Conservation (phyloP, 139 green algal species). For the Tetradesmus obliquus region DNA sequence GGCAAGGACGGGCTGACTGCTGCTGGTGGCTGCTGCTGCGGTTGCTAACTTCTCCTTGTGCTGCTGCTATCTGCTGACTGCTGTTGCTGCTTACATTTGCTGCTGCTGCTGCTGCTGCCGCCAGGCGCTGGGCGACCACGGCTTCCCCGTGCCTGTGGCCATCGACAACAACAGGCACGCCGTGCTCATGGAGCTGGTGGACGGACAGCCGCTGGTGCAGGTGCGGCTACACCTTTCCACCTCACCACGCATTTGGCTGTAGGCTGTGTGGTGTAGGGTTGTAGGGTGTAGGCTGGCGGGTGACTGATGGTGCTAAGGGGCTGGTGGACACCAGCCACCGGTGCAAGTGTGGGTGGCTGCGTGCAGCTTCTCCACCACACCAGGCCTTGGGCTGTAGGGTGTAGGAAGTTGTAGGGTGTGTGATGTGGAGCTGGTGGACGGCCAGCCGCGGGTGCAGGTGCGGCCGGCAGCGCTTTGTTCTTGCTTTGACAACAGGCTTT, state of each 20-base stretch:
- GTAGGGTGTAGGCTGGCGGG: not conserved
- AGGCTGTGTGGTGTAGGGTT: not conserved
- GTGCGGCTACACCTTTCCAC: constrained; percentile 32
- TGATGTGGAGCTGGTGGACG: constrained; percentile 87
- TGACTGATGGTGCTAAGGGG: too few relatives aligned
- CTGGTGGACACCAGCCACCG: too few relatives aligned
- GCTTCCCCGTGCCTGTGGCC: constrained; percentile 92
- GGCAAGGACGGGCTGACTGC: not conserved
- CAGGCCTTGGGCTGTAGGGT: too few relatives aligned
- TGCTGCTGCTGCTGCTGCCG: constrained; percentile 15
- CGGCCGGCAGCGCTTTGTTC: not conserved
- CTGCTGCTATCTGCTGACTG: constrained; percentile 2
- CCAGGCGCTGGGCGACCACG: constrained; percentile 85
- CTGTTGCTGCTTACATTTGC: not conserved
- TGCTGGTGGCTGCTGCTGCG: not conserved
- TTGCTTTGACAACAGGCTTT: too few relatives aligned
- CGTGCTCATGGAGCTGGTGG: constrained; percentile 94
- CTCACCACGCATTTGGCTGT: too few relatives aligned
- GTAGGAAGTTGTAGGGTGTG: too few relatives aligned
- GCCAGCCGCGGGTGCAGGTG: constrained; percentile 83
- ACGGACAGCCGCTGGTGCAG: constrained; percentile 85
- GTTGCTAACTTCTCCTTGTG: not conserved
- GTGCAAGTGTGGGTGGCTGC: too few relatives aligned
- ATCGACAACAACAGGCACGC: constrained; percentile 96
- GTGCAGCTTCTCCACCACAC: too few relatives aligned